Conservation (phyloP, 257 asterid species). For the Osmanthus fragrans region DNA sequence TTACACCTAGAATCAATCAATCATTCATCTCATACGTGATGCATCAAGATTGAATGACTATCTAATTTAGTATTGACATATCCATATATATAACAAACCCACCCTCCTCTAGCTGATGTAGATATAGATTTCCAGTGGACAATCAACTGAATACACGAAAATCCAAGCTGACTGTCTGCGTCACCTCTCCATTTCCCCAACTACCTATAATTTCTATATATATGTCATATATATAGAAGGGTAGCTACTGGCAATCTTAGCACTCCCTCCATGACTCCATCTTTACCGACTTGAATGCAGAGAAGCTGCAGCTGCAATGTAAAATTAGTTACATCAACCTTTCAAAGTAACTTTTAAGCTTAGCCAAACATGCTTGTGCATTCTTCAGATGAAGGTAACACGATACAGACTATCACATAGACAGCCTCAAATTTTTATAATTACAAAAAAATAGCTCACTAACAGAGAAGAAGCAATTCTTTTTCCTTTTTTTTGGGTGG, state of each 20-base stretch:
- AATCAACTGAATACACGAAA: background rate
- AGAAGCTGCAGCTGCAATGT: slow-evolving; percentile 37
- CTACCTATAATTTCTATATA: slow-evolving; percentile 5
- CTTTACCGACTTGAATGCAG: slow-evolving; percentile 61
- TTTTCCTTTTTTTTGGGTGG: background rate
- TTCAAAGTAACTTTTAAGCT: background rate
- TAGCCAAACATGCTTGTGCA: background rate
- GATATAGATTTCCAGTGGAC: slow-evolving; percentile 29
- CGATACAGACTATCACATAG: background rate
- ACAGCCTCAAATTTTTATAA: background rate
- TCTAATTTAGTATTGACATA: slow-evolving; percentile 24
- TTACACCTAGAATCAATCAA: slow-evolving; percentile 24
- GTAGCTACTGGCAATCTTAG: slow-evolving; percentile 34
- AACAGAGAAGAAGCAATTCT: background rate
- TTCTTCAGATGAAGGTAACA: background rate
- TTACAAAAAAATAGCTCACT: background rate
- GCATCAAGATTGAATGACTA: slow-evolving; percentile 26
- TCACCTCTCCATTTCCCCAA: slow-evolving; percentile 28
- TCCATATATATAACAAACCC: slow-evolving; percentile 23
- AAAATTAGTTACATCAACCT: background rate
- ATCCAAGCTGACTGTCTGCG: slow-evolving; percentile 16
- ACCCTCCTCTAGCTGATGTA: slow-evolving; percentile 16
- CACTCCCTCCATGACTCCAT: slow-evolving; percentile 54
- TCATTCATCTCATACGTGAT: slow-evolving; percentile 21
- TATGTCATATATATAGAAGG: slow-evolving; percentile 50